A percentile compares a stretch with the other conserved stretches of the same genome.
Conservation (phyloP, 2,329 filamentous ascomycete species). For the Kalmusia sp. region DNA sequence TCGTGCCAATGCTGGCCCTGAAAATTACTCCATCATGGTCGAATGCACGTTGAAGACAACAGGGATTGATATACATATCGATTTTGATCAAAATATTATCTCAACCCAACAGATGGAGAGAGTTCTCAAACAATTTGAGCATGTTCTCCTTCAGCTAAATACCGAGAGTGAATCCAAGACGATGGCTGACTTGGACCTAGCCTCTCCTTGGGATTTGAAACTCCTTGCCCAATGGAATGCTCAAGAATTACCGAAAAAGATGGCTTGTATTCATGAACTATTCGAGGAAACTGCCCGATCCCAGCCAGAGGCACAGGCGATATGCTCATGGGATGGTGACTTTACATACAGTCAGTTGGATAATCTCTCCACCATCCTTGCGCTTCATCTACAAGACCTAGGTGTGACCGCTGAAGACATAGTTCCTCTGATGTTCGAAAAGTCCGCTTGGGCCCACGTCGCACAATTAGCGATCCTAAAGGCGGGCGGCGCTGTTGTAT, state of each 20-base stretch:
- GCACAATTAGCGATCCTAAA: constrained; percentile 51
- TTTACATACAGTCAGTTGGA: constrained; percentile 23
- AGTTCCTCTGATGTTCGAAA: constrained; percentile 20
- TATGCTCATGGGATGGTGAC: constrained; percentile 14
- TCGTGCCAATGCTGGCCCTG: background rate
- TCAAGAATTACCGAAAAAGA: background rate
- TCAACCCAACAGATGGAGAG: constrained; percentile 6
- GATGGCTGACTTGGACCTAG: constrained; percentile 14
- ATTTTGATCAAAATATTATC: constrained; percentile 7
- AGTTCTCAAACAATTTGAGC: constrained; percentile 12
- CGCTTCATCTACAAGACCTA: constrained; percentile 7
- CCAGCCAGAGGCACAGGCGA: constrained; percentile 15
- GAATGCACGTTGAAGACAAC: background rate
- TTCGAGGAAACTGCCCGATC: constrained; percentile 2
- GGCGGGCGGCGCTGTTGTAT: constrained; percentile 51
- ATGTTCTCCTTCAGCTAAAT: constrained; percentile 17
- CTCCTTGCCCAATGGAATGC: constrained; percentile 9
- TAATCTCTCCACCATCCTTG: constrained; percentile 7
- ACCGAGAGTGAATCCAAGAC: background rate
- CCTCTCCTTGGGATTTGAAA: constrained; percentile 10
- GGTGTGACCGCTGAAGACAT: constrained; percentile 10
- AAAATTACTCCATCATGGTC: constrained; percentile 2
- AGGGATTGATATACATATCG: background rate
- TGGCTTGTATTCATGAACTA: constrained; percentile 10
- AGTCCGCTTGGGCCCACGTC: constrained; percentile 29